Evolutionary conservation across 345 rosid genomes (phyloP).

Genomic region (Kernera saxatilis): DNA sequence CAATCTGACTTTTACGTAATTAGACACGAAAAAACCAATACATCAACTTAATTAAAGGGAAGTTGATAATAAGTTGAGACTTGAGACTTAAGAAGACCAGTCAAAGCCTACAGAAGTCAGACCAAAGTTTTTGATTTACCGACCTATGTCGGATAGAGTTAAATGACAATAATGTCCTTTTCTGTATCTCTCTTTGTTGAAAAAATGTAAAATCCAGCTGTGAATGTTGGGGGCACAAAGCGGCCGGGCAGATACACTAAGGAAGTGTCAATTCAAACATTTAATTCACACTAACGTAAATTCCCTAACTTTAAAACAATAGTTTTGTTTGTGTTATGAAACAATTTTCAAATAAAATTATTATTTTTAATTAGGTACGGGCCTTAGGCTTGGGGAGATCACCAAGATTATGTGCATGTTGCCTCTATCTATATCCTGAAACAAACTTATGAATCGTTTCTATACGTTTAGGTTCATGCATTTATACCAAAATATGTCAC

Average conservation of each 20-base stretch:
- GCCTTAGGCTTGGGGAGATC: constrained; percentile 16
- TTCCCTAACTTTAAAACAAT: neutral
- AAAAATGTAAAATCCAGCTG: constrained; percentile 21
- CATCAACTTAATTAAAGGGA: neutral
- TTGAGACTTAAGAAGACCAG: constrained; percentile 11
- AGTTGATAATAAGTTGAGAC: constrained; percentile 5
- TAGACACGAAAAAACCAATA: neutral
- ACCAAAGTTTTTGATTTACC: constrained; percentile 29
- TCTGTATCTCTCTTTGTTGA: neutral
- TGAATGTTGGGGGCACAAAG: constrained; percentile 24
- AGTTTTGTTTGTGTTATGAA: neutral
- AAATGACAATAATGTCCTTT: neutral
- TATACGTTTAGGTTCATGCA: constrained; percentile 23
- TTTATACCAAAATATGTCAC: constrained; percentile 5
- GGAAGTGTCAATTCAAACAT: constrained; percentile 35
- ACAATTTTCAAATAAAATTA: neutral
- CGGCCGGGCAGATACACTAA: constrained; percentile 28
- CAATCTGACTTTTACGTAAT: neutral
- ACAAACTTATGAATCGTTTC: neutral
- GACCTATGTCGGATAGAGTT: constrained; percentile 28
- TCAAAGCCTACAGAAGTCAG: constrained; percentile 24
- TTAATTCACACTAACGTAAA: constrained; percentile 19
- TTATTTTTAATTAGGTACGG: constrained; percentile 13
- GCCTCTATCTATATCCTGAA: constrained; percentile 4
- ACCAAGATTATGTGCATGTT: constrained; percentile 8